Evolutionary conservation across 2,329 filamentous ascomycete genomes (phyloP).

Genomic region (Tolypocladium guangdongense): DNA sequence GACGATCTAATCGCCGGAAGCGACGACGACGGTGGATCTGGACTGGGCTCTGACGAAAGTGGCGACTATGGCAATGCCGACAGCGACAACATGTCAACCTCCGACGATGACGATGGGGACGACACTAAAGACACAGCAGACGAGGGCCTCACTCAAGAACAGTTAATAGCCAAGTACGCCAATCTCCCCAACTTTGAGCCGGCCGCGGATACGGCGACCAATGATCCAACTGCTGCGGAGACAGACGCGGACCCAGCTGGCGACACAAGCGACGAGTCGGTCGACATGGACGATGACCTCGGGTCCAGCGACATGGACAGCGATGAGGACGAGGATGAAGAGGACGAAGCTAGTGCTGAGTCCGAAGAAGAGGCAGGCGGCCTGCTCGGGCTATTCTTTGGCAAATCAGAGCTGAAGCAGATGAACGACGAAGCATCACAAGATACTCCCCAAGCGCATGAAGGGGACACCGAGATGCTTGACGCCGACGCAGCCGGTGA

Average conservation of each 20-base stretch:
- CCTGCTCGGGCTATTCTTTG: slow-evolving; percentile 47
- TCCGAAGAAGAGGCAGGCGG: slow-evolving; percentile 33
- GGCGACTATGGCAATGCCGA: slow-evolving; percentile 31
- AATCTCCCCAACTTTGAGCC: slow-evolving; percentile 42
- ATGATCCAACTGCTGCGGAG: slow-evolving; percentile 12
- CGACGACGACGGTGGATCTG: slow-evolving; percentile 21
- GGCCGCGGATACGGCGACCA: slow-evolving; percentile 10
- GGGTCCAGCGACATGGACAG: slow-evolving; percentile 42
- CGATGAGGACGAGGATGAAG: slow-evolving; percentile 28
- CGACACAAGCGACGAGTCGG: slow-evolving; percentile 52
- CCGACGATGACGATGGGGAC: slow-evolving; percentile 52
- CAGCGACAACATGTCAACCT: slow-evolving; percentile 46
- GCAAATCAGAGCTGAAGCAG: slow-evolving; percentile 44
- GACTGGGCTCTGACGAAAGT: slow-evolving; percentile 21
- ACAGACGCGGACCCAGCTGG: slow-evolving; percentile 19
- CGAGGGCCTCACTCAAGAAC: slow-evolving; percentile 57
- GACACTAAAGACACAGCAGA: slow-evolving; percentile 43
- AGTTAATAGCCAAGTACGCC: slow-evolving; percentile 58
- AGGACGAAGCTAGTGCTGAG: slow-evolving; percentile 31
- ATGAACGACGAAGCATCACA: slow-evolving; percentile 30
- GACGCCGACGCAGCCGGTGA: slow-evolving; percentile 8
- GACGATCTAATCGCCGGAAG: slow-evolving; percentile 31
- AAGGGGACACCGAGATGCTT: slow-evolving; percentile 13
- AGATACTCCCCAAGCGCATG: slow-evolving; percentile 7
- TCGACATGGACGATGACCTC: slow-evolving; percentile 59